These are phyloP conservation scores for Eragrostis nindensis DNA, from an alignment of 176 grass and related monocot species.

Conservation along the genomic window DNA sequence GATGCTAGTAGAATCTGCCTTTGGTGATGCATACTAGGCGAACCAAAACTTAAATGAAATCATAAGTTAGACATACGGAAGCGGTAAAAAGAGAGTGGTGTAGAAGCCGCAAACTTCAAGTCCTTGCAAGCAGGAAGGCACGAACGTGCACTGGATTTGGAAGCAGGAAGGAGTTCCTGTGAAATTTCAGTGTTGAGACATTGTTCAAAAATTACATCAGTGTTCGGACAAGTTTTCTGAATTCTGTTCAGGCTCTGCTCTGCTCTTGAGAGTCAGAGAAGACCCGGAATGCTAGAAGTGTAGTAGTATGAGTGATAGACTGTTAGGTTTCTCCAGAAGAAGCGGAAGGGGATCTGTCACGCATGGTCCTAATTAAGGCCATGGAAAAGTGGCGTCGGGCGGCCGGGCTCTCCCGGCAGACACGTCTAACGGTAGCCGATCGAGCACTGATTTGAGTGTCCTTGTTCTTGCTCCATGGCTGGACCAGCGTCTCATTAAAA, in stretches of 20 bases:
- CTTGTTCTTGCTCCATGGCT: not conserved
- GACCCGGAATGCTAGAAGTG: not conserved
- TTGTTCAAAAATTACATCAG: not conserved
- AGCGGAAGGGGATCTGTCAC: not conserved
- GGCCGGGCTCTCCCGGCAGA: not conserved
- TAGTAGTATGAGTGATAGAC: not conserved
- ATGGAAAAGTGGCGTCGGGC: not conserved
- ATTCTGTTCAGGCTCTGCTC: not conserved
- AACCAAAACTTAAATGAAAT: not conserved
- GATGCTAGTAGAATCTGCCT: not conserved
- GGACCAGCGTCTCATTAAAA: not conserved
- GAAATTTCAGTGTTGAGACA: too few species aligned
- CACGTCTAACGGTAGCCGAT: slow-evolving; percentile 29
- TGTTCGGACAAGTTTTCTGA: not conserved
- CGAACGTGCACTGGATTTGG: too few species aligned
- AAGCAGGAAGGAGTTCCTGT: too few species aligned
- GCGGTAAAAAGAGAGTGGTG: too few species aligned
- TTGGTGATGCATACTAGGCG: not conserved
- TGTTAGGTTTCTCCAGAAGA: not conserved
- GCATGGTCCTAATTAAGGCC: not conserved
- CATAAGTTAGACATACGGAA: too few species aligned
- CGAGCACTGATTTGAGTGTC: not conserved
- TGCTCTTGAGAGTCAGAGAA: not conserved
- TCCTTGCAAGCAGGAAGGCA: too few species aligned
- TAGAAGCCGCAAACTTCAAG: too few species aligned